A percentile compares a stretch with the other conserved stretches of the same genome.
Evolutionary conservation across 169 alveolate genomes (phyloP).

Genomic region (Eimeria necatrix): DNA sequence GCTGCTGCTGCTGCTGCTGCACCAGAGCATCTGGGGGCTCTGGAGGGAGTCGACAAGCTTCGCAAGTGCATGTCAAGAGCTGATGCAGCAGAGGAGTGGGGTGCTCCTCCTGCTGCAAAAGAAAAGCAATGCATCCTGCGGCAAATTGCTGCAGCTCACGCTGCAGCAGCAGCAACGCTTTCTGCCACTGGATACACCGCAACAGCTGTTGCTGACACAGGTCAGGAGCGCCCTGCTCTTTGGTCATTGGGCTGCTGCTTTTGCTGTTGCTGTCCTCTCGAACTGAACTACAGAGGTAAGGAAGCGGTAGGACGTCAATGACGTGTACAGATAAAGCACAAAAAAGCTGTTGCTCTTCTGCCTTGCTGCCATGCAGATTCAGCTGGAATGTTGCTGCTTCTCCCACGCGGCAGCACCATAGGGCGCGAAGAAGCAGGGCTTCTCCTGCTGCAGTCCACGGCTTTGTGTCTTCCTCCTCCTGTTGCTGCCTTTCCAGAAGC

Average conservation of each 20-base stretch:
- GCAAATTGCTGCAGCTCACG: slow-evolving; percentile 71
- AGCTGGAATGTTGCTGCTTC: slow-evolving; percentile 68
- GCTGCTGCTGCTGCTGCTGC: slow-evolving; percentile 41
- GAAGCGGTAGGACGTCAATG: slow-evolving; percentile 42
- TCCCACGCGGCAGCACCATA: slow-evolving; percentile 65
- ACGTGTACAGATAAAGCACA: slow-evolving; percentile 35
- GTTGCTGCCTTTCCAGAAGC: slow-evolving; percentile 32
- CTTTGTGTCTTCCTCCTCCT: neutral
- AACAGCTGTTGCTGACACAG: slow-evolving; percentile 53
- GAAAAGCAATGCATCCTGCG: slow-evolving; percentile 44
- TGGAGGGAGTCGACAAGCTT: slow-evolving; percentile 7
- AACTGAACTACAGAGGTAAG: neutral
- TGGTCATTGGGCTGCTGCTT: slow-evolving; percentile 1
- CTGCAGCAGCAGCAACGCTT: slow-evolving; percentile 61
- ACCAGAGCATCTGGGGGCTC: neutral
- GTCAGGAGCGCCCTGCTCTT: neutral
- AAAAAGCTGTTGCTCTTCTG: slow-evolving; percentile 27
- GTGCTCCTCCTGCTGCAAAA: slow-evolving; percentile 64
- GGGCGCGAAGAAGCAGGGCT: slow-evolving; percentile 60
- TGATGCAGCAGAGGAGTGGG: slow-evolving; percentile 39
- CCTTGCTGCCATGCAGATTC: neutral
- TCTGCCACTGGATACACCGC: slow-evolving; percentile 56
- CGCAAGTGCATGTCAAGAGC: slow-evolving; percentile 47
- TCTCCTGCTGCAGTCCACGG: slow-evolving; percentile 70
- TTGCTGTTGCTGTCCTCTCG: neutral